Percentiles rank a stretch among this genome's conserved stretches.
phyloP scores from a whole-genome alignment of 2,329 filamentous ascomycete species.

The Leptodontidium sp. region DNA sequence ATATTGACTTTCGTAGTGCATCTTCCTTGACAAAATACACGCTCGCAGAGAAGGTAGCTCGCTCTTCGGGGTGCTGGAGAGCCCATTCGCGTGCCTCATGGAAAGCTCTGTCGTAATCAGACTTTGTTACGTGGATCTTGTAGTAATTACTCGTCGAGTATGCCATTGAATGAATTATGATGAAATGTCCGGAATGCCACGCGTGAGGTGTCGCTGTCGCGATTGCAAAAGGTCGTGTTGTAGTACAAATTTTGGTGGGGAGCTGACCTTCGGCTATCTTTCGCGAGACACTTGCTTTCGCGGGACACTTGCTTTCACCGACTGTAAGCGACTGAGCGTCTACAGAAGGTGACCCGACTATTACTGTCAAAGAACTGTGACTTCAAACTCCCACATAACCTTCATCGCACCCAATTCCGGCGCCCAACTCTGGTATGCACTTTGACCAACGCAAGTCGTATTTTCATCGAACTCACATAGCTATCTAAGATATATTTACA shows the following conservation, averaged over 20 bases:
- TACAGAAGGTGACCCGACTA: not conserved
- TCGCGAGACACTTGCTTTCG: constrained; percentile 6
- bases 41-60: not conserved
- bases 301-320: constrained; percentile 14
- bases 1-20: too few relatives aligned
- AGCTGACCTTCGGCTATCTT: not conserved
- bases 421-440: not conserved
- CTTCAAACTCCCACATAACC: not conserved
- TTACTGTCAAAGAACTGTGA: not conserved
- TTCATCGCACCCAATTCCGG: not conserved
- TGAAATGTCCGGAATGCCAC: too few relatives aligned
- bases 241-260: not conserved
- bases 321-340: constrained; percentile 14
- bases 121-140: too few relatives aligned
- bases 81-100: too few relatives aligned
- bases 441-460: not conserved
- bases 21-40: too few relatives aligned
- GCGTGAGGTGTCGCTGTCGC: too few relatives aligned
- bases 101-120: too few relatives aligned
- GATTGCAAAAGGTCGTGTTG: not conserved
- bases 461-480: not conserved
- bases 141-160: too few relatives aligned
- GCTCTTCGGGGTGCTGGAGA: not conserved
- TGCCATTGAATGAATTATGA: too few relatives aligned
- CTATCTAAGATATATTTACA: constrained; percentile 5